phyloP scores from a whole-genome alignment of 1,139 yeast genomes.

The Candida sanyaensis region DNA sequence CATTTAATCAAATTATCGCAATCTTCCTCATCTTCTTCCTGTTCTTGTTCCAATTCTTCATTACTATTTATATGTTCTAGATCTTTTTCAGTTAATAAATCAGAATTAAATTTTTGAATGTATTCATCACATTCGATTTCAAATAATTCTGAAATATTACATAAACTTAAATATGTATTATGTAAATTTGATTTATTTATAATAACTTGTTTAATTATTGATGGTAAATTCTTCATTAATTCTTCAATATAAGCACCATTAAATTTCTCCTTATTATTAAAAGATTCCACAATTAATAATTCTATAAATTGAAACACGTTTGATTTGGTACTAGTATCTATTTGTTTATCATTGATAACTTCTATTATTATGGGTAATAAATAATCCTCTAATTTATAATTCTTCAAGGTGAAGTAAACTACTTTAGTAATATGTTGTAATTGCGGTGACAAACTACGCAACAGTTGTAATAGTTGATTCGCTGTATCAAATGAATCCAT shows the following conservation, averaged over 20 bases:
- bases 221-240: conserved; percentile 42
- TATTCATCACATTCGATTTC: conserved; percentile 30
- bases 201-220: conserved; percentile 53
- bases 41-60: conserved; percentile 29
- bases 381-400: conserved; percentile 68
- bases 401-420: conserved; percentile 59
- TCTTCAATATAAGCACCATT: conserved; percentile 50
- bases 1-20: conserved; percentile 42
- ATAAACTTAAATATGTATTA: conserved; percentile 41
- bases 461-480: conserved; percentile 62
- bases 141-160: conserved; percentile 38
- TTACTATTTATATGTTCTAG: conserved; percentile 31
- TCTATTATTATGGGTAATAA: conserved; percentile 71
- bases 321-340: conserved; percentile 61
- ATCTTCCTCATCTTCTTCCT: conserved; percentile 12
- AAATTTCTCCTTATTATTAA: conserved; percentile 31
- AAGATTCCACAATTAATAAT: conserved; percentile 47
- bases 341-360: conserved; percentile 49
- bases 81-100: conserved; percentile 38
- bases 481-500: conserved; percentile 86
- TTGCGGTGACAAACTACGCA: conserved; percentile 65
- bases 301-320: conserved; percentile 73
- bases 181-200: conserved; percentile 52
- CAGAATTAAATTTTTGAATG: conserved; percentile 25
- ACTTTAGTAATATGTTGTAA: conserved; percentile 55